Evolutionary conservation across 495 filamentous ascomycete genomes (phyloP).

Genomic region (Penicillium herquei): DNA sequence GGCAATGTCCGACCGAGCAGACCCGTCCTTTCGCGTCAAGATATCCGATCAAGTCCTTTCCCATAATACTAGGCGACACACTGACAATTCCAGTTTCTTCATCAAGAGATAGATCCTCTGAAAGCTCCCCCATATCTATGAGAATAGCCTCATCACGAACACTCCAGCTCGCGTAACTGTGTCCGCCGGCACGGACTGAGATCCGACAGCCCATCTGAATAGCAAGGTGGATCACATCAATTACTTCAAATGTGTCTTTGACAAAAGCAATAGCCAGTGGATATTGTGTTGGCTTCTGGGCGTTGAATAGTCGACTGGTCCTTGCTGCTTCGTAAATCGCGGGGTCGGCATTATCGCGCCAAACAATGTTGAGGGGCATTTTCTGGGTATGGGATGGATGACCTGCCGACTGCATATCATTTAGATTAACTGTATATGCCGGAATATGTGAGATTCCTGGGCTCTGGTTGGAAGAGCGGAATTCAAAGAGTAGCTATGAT

Average conservation of each 20-base stretch:
- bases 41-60: neutral
- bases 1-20: constrained; percentile 43
- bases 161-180: neutral
- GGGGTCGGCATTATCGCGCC: neutral
- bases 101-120: neutral
- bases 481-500: too few relatives aligned
- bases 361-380: neutral
- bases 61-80: neutral
- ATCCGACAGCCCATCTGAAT: neutral
- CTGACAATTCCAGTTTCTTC: neutral
- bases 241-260: neutral
- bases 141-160: neutral
- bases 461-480: too few relatives aligned
- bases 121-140: neutral
- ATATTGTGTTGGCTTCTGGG: neutral
- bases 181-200: neutral
- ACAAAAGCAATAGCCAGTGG: neutral
- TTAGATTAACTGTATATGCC: too few relatives aligned
- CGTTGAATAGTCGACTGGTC: neutral
- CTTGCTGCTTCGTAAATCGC: neutral
- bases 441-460: too few relatives aligned
- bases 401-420: too few relatives aligned
- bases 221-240: neutral
- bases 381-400: too few relatives aligned
- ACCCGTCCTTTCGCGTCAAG: neutral